phyloP scores from a whole-genome alignment of 23 red algal genomes.

The Gracilariopsis chorda region DNA sequence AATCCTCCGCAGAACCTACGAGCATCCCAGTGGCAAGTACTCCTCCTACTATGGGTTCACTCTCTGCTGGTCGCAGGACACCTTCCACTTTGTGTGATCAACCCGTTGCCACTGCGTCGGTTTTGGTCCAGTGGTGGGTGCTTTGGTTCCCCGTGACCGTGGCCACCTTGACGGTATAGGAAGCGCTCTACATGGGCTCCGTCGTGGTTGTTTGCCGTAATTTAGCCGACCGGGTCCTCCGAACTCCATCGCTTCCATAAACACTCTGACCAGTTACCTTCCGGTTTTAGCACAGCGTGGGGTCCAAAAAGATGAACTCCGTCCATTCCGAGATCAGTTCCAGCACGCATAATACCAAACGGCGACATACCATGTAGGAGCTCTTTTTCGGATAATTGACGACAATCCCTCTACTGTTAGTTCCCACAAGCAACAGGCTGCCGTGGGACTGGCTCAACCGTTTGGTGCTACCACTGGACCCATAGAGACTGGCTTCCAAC shows the following conservation, averaged over 20 bases:
- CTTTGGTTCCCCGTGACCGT: neutral
- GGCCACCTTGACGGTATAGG: neutral
- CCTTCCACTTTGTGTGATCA: neutral
- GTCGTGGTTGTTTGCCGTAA: neutral
- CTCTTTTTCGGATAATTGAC: neutral
- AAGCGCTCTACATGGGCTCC: neutral
- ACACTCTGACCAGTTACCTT: neutral
- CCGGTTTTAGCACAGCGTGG: neutral
- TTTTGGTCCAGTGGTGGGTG: neutral
- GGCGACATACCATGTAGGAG: neutral
- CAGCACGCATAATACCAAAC: neutral
- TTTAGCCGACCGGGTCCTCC: neutral
- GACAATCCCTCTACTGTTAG: no score
- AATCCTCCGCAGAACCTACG: neutral
- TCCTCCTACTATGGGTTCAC: neutral
- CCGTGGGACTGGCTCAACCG: no score
- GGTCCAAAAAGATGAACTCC: neutral
- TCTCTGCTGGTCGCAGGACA: neutral
- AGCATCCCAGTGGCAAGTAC: neutral
- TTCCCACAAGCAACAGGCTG: no score
- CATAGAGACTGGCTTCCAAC: no score
- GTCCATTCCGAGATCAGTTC: neutral
- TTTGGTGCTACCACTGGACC: no score
- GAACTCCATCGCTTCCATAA: neutral
- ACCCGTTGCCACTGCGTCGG: neutral